Base-by-base conservation (phyloP, 176 grass and related monocot genomes). In the Rhipidocladum racemiflorum region DNA sequence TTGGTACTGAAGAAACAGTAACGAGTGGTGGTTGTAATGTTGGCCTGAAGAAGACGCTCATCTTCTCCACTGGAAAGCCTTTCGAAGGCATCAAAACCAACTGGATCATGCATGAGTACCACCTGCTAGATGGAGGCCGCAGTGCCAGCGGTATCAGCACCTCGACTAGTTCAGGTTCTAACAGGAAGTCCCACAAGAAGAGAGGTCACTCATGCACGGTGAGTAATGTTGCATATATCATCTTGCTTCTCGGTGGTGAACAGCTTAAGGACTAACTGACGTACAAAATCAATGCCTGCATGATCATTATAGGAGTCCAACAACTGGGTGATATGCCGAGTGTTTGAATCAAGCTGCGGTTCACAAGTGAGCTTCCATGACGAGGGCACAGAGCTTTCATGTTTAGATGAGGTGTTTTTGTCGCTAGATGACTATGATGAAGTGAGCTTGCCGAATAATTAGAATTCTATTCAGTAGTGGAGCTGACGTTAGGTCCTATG, bases 361-460 rank as follows among this genome's bases (percentile, higher is more conserved):
- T 83, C 91, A 0, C 94, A 87, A 85, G 85, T 86, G 61, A 88
- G 86, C 91, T 89, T 89, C 71, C 85, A 79, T 20, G 94, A 89
- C 35, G 91, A 97, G 28, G 88, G 77, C 50, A 80, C 69, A 2
- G 91, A 97, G 70, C 88, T 97, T 45, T 97, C 94, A 15, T 97
- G 94, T 81, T 89, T 97, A 38, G 94, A 97, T 83, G 94, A 97
- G 71, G 94, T 97, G 77, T 97, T 97, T 81, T 85, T 97, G 84
- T 97, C 94, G 6, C 72, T 97, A 65, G 94, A 97, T 73, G 94
- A 97, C 74, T 85, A 87, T 27, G 94, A 97, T 30, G 94, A 97
- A 83, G 91, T 97, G 78, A 93, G 91, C 75, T 91, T 97, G 81
- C 88, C 91, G 9, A 90, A 96, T 40, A 87, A 87, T 49, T 87